Evolutionary conservation across 768 basidiomycete species (phyloP), one percentile per base, ranked within the genome.

Genomic region (Cyclocybe aegerita): DNA sequence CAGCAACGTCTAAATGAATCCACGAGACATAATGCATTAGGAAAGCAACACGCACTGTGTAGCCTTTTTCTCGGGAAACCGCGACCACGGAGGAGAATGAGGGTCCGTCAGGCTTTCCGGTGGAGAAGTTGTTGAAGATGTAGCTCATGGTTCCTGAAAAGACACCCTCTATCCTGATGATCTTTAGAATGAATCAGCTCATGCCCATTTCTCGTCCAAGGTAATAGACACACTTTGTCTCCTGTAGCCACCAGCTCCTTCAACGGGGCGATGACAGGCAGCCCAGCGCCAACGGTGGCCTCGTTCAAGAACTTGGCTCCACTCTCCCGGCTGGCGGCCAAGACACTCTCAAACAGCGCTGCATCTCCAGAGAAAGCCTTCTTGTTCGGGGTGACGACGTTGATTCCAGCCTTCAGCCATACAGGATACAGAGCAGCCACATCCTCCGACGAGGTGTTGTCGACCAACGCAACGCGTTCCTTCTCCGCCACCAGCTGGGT

Each of bases 141-240:
- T 98, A 99, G 65, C 89, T 93, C 78, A 99, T 83, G 2, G 97
- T 99, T 7, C 97, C 97, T 4, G 91, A 94, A 69, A 99, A 92
- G 15, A 98, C 97, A 35, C 97, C 97, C 68, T 99, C 97, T 57
- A 98, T 91, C 76, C 92, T 96, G 60, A 77, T 72, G 54, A 96
- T 74, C 87, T 90, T 11, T 10, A 14, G 6, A 43, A 32, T 43
- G 1, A 7, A n/a, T 44, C n/a, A 56, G 10, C 38, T 29, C 35
- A 38, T 42, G 23, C 45, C 2, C 8, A 39, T 14, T 7, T 10
- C 40, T 12, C 17, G 35, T 41, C 34, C 10, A 36, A 4, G 12
- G 43, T 2, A 12, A 12, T 42, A 33, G 15, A 17, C 74, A 45
- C 53, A 90, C 90, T 75, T 91, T 88, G 66, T 99, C 97, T 2